Base-by-base conservation (phyloP, 1,284 basidiomycete genomes). In the Rhodotorula sp. region DNA sequence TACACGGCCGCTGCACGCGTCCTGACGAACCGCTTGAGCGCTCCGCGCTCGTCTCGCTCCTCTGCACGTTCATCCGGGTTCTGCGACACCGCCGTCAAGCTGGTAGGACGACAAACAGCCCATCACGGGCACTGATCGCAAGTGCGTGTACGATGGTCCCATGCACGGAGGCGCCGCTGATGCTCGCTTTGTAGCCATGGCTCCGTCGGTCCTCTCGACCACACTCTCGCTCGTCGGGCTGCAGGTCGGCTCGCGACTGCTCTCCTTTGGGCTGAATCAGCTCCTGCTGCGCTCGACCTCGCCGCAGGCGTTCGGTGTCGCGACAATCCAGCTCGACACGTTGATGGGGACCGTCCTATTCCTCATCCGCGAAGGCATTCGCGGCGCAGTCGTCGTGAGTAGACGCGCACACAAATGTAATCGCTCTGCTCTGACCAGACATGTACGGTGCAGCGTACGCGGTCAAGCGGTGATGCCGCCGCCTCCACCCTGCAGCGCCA, bases 191-290 rank as follows among this genome's bases (percentile, higher is more conserved):
- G 34, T 34, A 34, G 27, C 27, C 16, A 54, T 54, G 53, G 53
- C 53, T 14, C 27, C 41, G 16, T 42, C 48, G 19, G 46, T 27
- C 5, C 52, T 72, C 7, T 56, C 64, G 44, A 50, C 72, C 10
- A 66, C 87, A 21, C 87, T 87, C n/a, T 63, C 62, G 41, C 86
- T 98, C 46, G 88, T 98, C 78, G 87, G 88, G 45, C 88, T 98
- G 17, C 96, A 98, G 79, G 84, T 97, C 56, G 84, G 90, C 67
- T 91, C 93, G 49, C 87, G 96, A 0, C 78, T 91, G 9, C 85
- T 94, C 75, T 97, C 96, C 0, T 97, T 97, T 79, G 81, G 85
- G 9, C 86, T 98, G 60, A 97, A 98, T 81, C 93, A 97, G 82
- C 85, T 88, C 13, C 86, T 97, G 10, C 85, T 97, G 58, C 88